phyloP scores from a whole-genome alignment of 768 basidiomycete species.

The Lactarius hatsudake region DNA sequence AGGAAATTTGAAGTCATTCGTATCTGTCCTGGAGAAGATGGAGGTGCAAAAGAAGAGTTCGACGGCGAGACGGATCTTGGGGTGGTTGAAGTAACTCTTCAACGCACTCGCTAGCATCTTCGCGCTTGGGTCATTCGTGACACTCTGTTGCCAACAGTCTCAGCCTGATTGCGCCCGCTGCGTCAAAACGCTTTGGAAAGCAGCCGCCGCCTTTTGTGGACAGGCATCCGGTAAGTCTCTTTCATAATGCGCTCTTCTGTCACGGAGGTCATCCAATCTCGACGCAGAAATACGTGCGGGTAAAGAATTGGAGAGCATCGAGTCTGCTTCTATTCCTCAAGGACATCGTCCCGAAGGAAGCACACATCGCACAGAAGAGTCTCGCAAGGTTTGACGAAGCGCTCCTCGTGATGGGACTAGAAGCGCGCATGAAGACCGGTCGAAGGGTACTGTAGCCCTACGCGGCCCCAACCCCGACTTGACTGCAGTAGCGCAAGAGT shows the following conservation, averaged over 20 bases:
- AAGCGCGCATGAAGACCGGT: constrained; percentile 16
- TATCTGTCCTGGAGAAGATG: constrained; percentile 15
- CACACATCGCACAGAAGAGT: constrained; percentile 10
- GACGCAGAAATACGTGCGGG: constrained; percentile 9
- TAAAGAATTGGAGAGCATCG: constrained; percentile 13
- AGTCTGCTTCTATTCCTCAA: constrained; percentile 13
- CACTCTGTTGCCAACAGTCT: not conserved
- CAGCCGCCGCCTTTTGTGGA: constrained; percentile 4
- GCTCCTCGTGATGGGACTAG: constrained; percentile 16
- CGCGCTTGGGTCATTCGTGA: not conserved
- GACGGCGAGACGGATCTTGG: not conserved
- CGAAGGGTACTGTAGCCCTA: constrained; percentile 4
- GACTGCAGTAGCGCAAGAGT: constrained; percentile 7
- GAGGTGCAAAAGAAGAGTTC: constrained; percentile 7
- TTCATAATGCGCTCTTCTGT: not conserved
- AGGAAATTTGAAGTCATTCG: constrained; percentile 7
- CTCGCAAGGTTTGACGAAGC: constrained; percentile 16
- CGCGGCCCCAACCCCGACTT: constrained; percentile 4
- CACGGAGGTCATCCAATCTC: not conserved
- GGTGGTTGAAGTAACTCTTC: constrained; percentile 17
- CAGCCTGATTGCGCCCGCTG: not conserved
- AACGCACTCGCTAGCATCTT: constrained; percentile 10
- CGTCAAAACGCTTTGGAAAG: constrained; percentile 10
- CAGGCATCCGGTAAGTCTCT: constrained; percentile 6
- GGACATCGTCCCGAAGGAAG: constrained; percentile 14